Evolutionary conservation across 2,329 filamentous ascomycete genomes (phyloP).

Genomic region (Aspergillus sclerotialis): DNA sequence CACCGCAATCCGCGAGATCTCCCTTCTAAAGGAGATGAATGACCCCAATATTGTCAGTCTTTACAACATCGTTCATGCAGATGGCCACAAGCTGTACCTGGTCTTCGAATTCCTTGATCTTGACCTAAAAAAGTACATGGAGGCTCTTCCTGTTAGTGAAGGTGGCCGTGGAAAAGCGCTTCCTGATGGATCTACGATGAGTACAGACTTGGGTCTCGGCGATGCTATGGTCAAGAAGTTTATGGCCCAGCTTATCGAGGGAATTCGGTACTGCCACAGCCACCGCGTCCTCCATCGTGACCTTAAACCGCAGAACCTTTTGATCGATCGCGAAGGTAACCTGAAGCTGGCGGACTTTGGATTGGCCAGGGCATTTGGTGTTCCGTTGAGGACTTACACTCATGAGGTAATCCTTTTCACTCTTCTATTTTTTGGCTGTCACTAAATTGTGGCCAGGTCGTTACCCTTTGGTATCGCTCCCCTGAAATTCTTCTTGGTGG

Average conservation of each 20-base stretch:
- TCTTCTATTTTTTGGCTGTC: too few relatives aligned
- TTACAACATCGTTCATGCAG: constrained; percentile 87
- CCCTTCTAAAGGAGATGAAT: constrained; percentile 88
- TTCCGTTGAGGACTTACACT: constrained; percentile 84
- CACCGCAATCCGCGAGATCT: constrained; percentile 91
- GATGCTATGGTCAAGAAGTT: constrained; percentile 85
- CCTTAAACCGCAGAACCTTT: constrained; percentile 82
- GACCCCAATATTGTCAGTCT: constrained; percentile 84
- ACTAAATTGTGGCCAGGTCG: constrained; percentile 48
- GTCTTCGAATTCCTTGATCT: constrained; percentile 88
- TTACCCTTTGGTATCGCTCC: constrained; percentile 87
- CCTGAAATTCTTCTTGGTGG: constrained; percentile 87
- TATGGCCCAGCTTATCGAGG: constrained; percentile 80
- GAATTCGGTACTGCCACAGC: constrained; percentile 80
- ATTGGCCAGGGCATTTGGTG: constrained; percentile 81
- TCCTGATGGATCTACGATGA: constrained; percentile 64
- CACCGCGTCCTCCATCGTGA: constrained; percentile 83
- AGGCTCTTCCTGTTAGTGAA: constrained; percentile 74
- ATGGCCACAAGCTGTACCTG: constrained; percentile 90
- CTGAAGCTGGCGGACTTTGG: constrained; percentile 88
- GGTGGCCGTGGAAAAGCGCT: constrained; percentile 79
- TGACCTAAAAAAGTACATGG: constrained; percentile 95
- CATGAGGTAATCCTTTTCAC: constrained; percentile 63
- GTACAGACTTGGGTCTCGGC: constrained; percentile 64
- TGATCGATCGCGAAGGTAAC: constrained; percentile 81